Conservation (phyloP, 148 eudicot species). For the Rhododendron kiyosumense region DNA sequence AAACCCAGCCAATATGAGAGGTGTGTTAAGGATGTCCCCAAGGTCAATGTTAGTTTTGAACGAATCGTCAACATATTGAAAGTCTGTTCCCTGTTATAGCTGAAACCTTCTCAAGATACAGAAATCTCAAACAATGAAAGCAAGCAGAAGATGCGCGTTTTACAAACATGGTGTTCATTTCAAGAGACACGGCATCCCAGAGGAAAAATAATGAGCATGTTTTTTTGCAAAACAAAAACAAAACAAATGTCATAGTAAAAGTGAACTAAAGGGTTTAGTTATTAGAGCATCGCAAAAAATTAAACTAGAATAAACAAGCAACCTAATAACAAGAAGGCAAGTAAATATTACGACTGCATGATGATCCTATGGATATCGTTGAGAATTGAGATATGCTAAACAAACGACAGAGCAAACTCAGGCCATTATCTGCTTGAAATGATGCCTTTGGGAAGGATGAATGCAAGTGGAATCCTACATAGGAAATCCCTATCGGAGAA, state of each 20-base stretch:
- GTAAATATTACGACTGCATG: background rate
- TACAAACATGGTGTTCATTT: background rate
- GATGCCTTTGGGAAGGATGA: background rate
- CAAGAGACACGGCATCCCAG: background rate
- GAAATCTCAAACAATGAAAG: background rate
- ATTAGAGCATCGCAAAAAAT: background rate
- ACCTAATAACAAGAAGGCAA: background rate
- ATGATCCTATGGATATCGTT: background rate
- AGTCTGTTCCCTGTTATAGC: background rate
- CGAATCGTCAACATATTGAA: background rate
- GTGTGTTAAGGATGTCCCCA: background rate
- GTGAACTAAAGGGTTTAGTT: background rate
- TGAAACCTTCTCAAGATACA: constrained; percentile 3
- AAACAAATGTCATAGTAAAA: background rate
- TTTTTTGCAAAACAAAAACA: background rate
- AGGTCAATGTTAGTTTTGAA: background rate
- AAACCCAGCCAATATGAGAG: background rate
- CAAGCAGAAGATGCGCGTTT: background rate
- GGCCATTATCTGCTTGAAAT: background rate
- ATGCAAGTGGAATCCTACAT: background rate
- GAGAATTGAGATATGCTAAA: background rate
- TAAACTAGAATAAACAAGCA: background rate
- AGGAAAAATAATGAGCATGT: background rate
- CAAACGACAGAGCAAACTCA: background rate
- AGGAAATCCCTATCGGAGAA: background rate